Evolutionary conservation across 805 yeast species (phyloP).

Genomic region (Starmerella stigmatis): DNA sequence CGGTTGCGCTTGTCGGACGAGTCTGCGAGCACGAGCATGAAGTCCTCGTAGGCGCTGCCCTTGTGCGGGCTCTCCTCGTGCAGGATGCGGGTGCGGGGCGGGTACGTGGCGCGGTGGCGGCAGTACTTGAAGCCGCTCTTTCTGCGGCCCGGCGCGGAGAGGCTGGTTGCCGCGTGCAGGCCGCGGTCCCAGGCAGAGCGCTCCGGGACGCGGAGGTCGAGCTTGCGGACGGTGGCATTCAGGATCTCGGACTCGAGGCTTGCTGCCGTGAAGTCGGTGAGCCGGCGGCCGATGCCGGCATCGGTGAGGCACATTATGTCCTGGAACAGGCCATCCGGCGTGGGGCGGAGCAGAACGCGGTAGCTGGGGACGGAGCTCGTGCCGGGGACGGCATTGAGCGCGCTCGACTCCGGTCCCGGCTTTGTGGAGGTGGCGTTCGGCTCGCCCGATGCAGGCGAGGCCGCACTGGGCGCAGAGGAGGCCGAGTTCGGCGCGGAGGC

Average conservation of each 20-base stretch:
- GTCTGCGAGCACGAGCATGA: conserved; percentile 64
- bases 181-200: conserved; percentile 27
- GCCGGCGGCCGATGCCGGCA: conserved; percentile 45
- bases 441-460: too few relatives aligned
- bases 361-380: conserved; percentile 59
- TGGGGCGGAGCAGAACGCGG: conserved; percentile 68
- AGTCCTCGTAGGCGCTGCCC: conserved; percentile 76
- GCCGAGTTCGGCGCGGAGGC: too few relatives aligned
- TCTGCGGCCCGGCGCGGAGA: background rate
- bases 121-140: background rate
- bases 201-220: conserved; percentile 61
- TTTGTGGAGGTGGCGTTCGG: background rate
- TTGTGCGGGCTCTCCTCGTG: conserved; percentile 68
- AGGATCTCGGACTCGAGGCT: conserved; percentile 83
- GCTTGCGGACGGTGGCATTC: conserved; percentile 63
- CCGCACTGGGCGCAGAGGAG: too few relatives aligned
- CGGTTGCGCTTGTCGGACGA: conserved; percentile 32
- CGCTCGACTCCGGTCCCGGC: too few relatives aligned
- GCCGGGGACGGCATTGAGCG: background rate
- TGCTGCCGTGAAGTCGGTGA: conserved; percentile 67
- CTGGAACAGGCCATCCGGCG: conserved; percentile 69
- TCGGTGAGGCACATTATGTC: conserved; percentile 81
- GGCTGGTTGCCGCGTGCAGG: conserved; percentile 29
- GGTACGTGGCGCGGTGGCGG: conserved; percentile 30
- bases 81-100: conserved; percentile 36